Base-by-base conservation (phyloP, 2,329 filamentous ascomycete genomes). In the Epicoccum sorghinum region DNA sequence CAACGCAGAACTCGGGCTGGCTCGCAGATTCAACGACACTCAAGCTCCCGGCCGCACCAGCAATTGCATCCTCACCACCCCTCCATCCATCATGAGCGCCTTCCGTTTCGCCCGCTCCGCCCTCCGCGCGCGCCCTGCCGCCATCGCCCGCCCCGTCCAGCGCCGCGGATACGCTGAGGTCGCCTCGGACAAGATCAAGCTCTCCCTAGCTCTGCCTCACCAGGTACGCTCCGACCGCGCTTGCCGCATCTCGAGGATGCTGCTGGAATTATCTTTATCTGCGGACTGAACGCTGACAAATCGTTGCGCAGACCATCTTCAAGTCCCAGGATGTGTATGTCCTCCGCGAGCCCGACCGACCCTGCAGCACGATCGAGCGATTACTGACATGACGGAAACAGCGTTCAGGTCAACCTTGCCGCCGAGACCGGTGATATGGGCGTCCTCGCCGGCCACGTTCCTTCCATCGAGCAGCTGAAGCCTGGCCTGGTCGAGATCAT, bases 401-500 rank as follows among this genome's bases (percentile, higher is more conserved):
- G 89, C 80, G 88, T 98, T 75, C 95, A 99, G 84, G 95, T 99
- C 84, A 99, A 99, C 86, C 89, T 99, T 74, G 89, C 95, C 77
- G 95, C 95, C 75, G 95, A 96, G 79, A 96, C 93, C 61, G 95
- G 95, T 78, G 95, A 98, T 72, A 99, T 99, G 95, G 95, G 95
- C 89, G 89, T 99, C 72, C 89, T 99, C 76, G 95, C 95, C 78
- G 96, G 95, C 85, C 95, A 99, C 86, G 95, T 99, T 72, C 93
- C 95, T 64, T 92, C 93, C 60, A 98, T 99, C 75, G 95, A 99
- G 85, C 95, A 99, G 85, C 85, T 99, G 79, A 96, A 96, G 86
- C 93, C 95, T 59, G 95, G 95, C 74, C 82, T 98, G 68, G 85
- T 99, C 68, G 93, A 98, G 84, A 85, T 99, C 75, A 86, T 98